Evolutionary conservation across 1,139 yeast species (phyloP), one percentile per base, ranked within the genome.

Genomic region (Magnusiomyces tetraspermus): DNA sequence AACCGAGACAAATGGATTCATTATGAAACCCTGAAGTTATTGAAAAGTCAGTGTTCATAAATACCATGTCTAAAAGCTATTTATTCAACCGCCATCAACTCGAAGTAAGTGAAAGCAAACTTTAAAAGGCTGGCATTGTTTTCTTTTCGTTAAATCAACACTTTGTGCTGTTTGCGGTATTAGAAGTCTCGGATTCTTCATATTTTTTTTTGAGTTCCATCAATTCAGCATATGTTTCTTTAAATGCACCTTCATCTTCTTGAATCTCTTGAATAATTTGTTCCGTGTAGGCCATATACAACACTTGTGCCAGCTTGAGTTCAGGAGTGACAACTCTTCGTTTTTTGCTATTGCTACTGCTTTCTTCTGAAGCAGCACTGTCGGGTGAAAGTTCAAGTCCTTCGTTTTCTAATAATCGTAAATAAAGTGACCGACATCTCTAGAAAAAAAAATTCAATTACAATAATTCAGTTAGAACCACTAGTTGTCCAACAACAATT

Each of bases 231-330:
- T 55, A 63, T 8, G 57, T 55, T 23, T 50, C 47, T 22, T 54
- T 51, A 50, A 67, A 67, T 50, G 63, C 66, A 19, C 28, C 55
- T 51, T 63, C 65, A 51, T 66, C 70, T 10, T 54, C 48, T n/a
- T 59, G 57, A 21, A 67, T 60, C 22, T 57, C 52, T 26, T 53
- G 49, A 28, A 59, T 45, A 44, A 69, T 54, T 53, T 61, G 61
- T 22, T 60, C 65, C 11, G 63, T 57, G 55, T 67, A 68, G 37
- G 59, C 57, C 51, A 58, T 54, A 56, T 69, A 69, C 33, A 67
- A 55, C 1, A 55, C 45, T 52, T 65, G 64, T 1, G 72, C 69
- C 44, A 69, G 56, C 38, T 57, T 59, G 45, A 65, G 41, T 10
- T 45, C 48, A 15, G 48, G 47, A 37, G 47, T 31, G 13, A 48